These are phyloP conservation scores for Hypocreales sp. DNA, from an alignment of 2,329 filamentous ascomycete species.

Conservation along the genomic window DNA sequence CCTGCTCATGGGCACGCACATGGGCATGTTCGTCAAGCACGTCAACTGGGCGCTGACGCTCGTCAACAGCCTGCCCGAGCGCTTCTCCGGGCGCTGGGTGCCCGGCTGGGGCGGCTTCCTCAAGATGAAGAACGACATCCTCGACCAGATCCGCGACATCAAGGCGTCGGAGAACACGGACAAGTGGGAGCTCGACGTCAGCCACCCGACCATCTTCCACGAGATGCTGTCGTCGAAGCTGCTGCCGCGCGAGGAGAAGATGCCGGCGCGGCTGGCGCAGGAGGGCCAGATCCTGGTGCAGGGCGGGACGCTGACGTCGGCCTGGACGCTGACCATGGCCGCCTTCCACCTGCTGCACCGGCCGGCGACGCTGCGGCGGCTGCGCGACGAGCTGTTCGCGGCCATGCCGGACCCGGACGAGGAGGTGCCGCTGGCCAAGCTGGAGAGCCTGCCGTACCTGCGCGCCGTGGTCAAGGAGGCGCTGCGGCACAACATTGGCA, in stretches of 20 bases:
- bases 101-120: slow-evolving; percentile 21
- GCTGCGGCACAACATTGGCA: slow-evolving; percentile 30
- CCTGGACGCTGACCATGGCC: slow-evolving; percentile 17
- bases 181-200: slow-evolving; percentile 16
- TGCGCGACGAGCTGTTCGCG: slow-evolving; percentile 20
- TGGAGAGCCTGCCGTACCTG: slow-evolving; percentile 26
- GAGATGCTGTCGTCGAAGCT: slow-evolving; percentile 15
- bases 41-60: slow-evolving; percentile 18
- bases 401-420: slow-evolving; percentile 16
- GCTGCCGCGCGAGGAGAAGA: slow-evolving; percentile 18
- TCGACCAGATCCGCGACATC: slow-evolving; percentile 18
- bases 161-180: slow-evolving; percentile 16
- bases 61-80: slow-evolving; percentile 19
- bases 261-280: slow-evolving; percentile 16
- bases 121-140: slow-evolving; percentile 22
- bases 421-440: slow-evolving; percentile 10
- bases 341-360: slow-evolving; percentile 19
- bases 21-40: slow-evolving; percentile 20
- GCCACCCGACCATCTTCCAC: slow-evolving; percentile 20
- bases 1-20: slow-evolving; percentile 20
- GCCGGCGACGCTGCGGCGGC: slow-evolving; percentile 12
- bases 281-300: slow-evolving; percentile 22
- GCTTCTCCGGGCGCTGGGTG: slow-evolving; percentile 17
- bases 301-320: slow-evolving; percentile 25
- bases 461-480: slow-evolving; percentile 35